These are phyloP conservation scores for Chalaropsis ovoidea DNA, from an alignment of 2,329 filamentous ascomycete species.

Conservation along the genomic window DNA sequence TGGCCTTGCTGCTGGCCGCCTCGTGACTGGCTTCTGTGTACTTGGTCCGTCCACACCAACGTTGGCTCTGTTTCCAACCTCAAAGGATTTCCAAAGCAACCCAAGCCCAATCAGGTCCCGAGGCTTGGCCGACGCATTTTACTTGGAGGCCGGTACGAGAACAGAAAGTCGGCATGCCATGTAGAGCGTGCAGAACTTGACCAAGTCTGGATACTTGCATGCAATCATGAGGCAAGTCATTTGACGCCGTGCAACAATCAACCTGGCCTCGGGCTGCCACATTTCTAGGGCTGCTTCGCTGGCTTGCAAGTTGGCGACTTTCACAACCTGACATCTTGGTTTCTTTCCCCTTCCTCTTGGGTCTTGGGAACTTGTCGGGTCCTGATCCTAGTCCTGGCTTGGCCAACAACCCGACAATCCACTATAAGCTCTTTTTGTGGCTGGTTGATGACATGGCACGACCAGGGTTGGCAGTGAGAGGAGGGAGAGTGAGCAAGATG, in stretches of 20 bases:
- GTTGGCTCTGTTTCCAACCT: neutral
- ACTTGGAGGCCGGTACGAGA: conserved; percentile 15
- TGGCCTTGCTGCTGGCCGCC: neutral
- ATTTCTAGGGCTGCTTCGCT: neutral
- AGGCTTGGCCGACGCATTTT: neutral
- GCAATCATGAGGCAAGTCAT: conserved; percentile 14
- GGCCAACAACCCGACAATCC: neutral
- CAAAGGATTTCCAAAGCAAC: neutral
- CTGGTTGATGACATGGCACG: conserved; percentile 7
- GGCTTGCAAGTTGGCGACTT: neutral
- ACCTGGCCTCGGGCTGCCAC: too few relatives aligned
- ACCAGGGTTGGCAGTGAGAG: conserved; percentile 4
- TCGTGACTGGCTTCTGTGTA: neutral
- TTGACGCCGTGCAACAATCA: conserved; percentile 16
- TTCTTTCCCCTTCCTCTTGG: neutral
- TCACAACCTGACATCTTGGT: neutral
- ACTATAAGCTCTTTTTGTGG: neutral
- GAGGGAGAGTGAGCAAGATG: neutral
- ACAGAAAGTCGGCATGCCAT: neutral
- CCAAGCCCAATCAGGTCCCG: neutral
- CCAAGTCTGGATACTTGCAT: neutral
- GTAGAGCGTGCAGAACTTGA: neutral
- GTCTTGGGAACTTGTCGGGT: neutral
- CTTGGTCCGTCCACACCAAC: conserved; percentile 2
- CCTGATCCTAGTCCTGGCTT: neutral